Evolutionary conservation across 768 basidiomycete species (phyloP), one percentile per base, ranked within the genome.

Genomic region (Leucocoprinus leucothites): DNA sequence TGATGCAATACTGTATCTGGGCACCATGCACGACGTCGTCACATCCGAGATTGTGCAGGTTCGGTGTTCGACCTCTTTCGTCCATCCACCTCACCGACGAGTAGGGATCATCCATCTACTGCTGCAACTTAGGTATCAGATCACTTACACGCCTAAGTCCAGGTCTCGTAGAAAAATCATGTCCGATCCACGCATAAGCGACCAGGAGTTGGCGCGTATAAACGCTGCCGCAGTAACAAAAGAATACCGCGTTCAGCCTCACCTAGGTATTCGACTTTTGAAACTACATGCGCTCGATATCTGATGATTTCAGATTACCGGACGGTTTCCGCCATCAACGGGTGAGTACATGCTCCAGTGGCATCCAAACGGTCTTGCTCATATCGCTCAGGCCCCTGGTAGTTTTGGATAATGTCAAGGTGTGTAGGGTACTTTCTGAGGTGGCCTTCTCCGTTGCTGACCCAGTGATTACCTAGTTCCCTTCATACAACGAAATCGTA

Each of bases 401-500:
- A 56, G 87, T 99, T 13, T 77, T 99, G 60, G 96, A 99, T 74
- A 98, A 98, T 69, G 96, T 99, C 82, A 97, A 96, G 80, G 94
- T 91, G 65, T 51, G 61, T 60, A 42, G 36, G 47, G 48, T 44
- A 43, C 25, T 53, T 24, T 42, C 49, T 24, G 49, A 26, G 13
- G 51, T 57, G 53, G 24, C 47, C 22, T 18, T 34, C 21, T 18
- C 18, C 25, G 36, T 26, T 43, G 16, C 34, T 47, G 21, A 50
- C 54, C 56, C 31, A 40, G 41, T 61, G 47, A 25, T 31, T 41
- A 34, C 44, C 56, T 62, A 97, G 93, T 98, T 97, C 70, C 89
- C 95, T 4, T 92, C 94, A 19, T 98, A 97, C 79, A 98, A 98
- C 72, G 96, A 98, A 78, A 98, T 98, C 65, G 96, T 98, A 24